Evolutionary conservation across 306 rosid species (phyloP), one percentile per base, ranked within the genome.

Genomic region (Dalbergia cultrata): DNA sequence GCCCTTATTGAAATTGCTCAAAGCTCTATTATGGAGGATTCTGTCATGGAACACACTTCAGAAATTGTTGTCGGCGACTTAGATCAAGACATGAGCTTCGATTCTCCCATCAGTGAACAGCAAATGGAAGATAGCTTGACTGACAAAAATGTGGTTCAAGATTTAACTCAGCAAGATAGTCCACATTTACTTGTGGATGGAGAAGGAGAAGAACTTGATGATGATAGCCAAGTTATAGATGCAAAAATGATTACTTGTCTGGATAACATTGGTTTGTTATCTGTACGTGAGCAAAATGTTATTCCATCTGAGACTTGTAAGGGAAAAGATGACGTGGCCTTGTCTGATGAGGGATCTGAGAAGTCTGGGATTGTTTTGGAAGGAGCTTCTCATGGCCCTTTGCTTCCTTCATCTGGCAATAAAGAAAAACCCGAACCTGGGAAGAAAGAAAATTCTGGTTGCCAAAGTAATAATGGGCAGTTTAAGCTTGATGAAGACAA

Each of bases 1-100:
- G 98, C 97, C 31, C 87, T 93, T 67, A 65, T 91, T 19, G 95
- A 93, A 85, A 93, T 93, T 80, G 98, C 98, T 66, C 98, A 93
- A 67, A 90, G 82, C 83, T 93, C 98, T 77, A 93, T 93, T 34
- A 64, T 89, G 80, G 97, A 90, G 90, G 84, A 86, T 77, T 84
- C 90, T 77, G 66, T 74, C 58, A 14, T 72, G 31, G 87, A 79
- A 67, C 80, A 85, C 52, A 43, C 74, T 64, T 72, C 83, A 62
- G 82, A 82, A 65, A 49, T 70, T 72, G 79, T 71, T 58, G 87
- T 66, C 72, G 86, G 70, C 12, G 67, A 65, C 67, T 70, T 80
- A 9, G 86, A 74, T 81, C 69, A 45, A 35, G 89, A 82, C 34
- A 26, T 61, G 61, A 81, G 81, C 43, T 49, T 77, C 35, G 89